These are phyloP conservation scores for Pontederia crassipes DNA, from an alignment of 176 grass and related monocot species.

Conservation along the genomic window DNA sequence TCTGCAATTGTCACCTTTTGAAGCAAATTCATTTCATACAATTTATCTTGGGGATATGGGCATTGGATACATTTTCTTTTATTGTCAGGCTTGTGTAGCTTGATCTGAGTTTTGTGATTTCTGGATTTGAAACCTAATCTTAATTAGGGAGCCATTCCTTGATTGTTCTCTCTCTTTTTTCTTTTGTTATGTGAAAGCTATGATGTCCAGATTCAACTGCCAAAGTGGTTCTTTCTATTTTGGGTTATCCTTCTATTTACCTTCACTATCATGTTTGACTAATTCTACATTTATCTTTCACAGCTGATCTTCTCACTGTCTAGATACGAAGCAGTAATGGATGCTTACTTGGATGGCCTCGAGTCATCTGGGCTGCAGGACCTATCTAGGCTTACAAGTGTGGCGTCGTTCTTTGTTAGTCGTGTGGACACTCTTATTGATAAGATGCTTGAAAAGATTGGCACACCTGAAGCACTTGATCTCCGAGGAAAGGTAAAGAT, in stretches of 20 bases:
- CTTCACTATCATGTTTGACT: not conserved
- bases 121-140: too few relatives aligned
- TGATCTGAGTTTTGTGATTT: too few relatives aligned
- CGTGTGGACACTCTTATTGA: constrained; percentile 85
- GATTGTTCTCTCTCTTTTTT: too few relatives aligned
- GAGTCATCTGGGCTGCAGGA: constrained; percentile 85
- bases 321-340: constrained; percentile 96
- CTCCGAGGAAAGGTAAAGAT: constrained; percentile 73
- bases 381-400: constrained; percentile 87
- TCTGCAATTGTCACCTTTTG: too few relatives aligned
- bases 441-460: constrained; percentile 95
- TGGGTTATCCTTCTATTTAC: too few relatives aligned
- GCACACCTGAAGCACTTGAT: constrained; percentile 85
- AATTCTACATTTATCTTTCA: constrained; percentile 5
- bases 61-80: too few relatives aligned
- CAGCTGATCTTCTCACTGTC: constrained; percentile 95
- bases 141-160: too few relatives aligned
- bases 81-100: too few relatives aligned
- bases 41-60: too few relatives aligned
- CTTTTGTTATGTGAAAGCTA: too few relatives aligned
- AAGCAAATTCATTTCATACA: too few relatives aligned
- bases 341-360: constrained; percentile 90
- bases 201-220: too few relatives aligned
- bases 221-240: constrained; percentile 4
- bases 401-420: constrained; percentile 96